Evolutionary conservation across 78 protist species (phyloP).

Genomic region (Planoprotostelium fungivorum): DNA sequence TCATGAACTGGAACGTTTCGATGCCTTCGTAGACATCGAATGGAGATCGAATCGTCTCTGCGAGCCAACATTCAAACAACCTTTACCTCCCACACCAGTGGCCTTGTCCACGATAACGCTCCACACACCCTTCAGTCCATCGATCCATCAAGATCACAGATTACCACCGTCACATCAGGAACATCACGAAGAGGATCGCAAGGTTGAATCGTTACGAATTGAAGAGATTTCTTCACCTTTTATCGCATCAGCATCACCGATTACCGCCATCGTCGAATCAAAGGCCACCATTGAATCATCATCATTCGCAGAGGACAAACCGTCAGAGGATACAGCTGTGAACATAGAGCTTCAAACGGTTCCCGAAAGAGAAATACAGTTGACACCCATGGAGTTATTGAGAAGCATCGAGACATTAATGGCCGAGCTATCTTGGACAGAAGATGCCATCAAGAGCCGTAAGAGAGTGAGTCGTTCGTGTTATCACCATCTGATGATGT

Average conservation of each 20-base stretch:
- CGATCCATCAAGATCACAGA: too few species aligned
- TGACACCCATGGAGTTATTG: not conserved
- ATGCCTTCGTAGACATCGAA: not conserved
- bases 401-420: not conserved
- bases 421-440: not conserved
- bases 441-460: not conserved
- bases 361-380: not conserved
- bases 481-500: too few species aligned
- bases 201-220: not conserved
- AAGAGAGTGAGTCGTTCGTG: not conserved
- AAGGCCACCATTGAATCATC: too few species aligned
- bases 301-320: too few species aligned
- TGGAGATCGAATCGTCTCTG: not conserved
- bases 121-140: too few species aligned
- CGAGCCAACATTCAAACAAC: not conserved
- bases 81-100: not conserved
- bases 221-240: too few species aligned
- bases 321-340: too few species aligned
- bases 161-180: not conserved
- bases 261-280: too few species aligned
- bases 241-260: too few species aligned
- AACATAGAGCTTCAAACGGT: not conserved
- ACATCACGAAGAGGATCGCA: not conserved
- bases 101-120: too few species aligned
- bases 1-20: not conserved